Conservation (phyloP, 371 early-diverging fungal species). For the Furculomyces boomerangus region DNA sequence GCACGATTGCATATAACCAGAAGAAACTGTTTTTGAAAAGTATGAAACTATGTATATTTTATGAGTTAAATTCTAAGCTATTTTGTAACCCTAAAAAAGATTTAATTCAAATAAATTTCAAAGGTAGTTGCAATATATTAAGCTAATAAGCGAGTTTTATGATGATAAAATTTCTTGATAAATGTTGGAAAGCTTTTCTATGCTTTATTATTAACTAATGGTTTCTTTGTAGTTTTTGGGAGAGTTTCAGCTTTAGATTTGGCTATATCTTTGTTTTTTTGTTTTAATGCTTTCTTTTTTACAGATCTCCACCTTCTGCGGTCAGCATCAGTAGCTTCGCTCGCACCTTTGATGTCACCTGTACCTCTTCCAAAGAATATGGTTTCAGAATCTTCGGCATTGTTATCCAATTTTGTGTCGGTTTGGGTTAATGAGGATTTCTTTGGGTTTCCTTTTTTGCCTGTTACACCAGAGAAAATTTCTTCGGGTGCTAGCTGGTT, state of each 20-base stretch:
- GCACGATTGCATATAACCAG: no score
- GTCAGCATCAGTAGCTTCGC: constrained; percentile 3
- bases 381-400: neutral
- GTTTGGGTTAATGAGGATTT: neutral
- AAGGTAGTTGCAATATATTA: no score
- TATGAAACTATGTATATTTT: no score
- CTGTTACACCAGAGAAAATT: constrained; percentile 52
- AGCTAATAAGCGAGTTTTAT: no score
- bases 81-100: no score
- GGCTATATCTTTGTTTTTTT: neutral
- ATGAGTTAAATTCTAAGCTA: no score
- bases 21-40: no score
- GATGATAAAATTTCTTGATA: no score
- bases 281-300: neutral
- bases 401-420: neutral
- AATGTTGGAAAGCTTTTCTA: no score
- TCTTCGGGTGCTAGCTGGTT: constrained; percentile 79
- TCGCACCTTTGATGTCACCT: neutral
- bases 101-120: no score
- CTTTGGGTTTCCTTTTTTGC: constrained; percentile 12
- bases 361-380: neutral
- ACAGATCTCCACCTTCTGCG: constrained; percentile 4
- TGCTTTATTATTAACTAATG: no score
- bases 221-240: neutral
- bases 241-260: neutral